A percentile compares a stretch with the other conserved stretches of the same genome.
These are phyloP conservation scores for Paspalum notatum DNA, from an alignment of 176 grass and related monocot genomes.

Conservation along the genomic window DNA sequence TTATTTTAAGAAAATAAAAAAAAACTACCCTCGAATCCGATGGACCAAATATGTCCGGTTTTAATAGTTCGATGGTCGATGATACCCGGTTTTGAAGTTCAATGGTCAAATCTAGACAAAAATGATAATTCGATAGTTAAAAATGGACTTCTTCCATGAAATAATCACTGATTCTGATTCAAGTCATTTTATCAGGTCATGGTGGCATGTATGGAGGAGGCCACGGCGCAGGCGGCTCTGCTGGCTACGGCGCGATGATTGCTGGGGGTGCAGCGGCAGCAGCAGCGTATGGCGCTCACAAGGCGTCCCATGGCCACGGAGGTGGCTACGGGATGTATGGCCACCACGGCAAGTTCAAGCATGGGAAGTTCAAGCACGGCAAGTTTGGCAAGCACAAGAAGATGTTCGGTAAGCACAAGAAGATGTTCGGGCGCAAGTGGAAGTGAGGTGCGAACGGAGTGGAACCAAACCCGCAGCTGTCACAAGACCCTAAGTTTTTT, in stretches of 20 bases:
- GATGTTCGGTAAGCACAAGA: constrained; percentile 44
- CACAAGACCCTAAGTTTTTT: not conserved
- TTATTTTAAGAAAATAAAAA: no score
- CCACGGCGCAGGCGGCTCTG: constrained; percentile 56
- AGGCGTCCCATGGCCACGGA: constrained; percentile 51
- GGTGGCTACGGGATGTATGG: constrained; percentile 53
- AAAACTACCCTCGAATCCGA: no score
- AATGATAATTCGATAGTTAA: no score
- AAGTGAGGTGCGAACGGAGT: constrained; percentile 17
- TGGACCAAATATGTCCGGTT: no score
- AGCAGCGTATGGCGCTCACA: constrained; percentile 61
- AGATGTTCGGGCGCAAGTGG: constrained; percentile 54
- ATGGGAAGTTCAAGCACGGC: constrained; percentile 66
- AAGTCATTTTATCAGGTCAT: constrained; percentile 18
- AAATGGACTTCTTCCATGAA: no score
- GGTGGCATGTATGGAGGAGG: constrained; percentile 47
- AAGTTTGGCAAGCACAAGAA: constrained; percentile 61
- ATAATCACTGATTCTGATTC: not conserved
- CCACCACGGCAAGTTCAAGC: constrained; percentile 65
- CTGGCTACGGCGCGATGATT: constrained; percentile 46
- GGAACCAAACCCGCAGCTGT: not conserved
- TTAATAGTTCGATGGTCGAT: no score
- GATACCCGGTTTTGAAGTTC: no score
- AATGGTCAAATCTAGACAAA: no score
- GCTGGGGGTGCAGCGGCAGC: constrained; percentile 57